Conservation (phyloP, 345 rosid species). For the Brassica carinata region DNA sequence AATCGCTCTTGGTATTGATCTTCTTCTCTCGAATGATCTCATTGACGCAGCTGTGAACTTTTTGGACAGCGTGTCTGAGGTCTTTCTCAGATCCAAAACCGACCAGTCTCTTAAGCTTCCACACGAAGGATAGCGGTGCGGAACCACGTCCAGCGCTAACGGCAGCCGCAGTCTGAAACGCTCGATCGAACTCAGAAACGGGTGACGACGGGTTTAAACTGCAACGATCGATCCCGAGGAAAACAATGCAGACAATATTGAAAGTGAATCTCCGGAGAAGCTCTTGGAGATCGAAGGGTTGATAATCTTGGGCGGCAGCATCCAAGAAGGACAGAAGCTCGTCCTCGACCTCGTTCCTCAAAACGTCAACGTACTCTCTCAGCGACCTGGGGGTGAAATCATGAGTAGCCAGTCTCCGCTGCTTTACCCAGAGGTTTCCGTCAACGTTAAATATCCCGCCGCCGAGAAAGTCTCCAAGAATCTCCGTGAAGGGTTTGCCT, state of each 20-base stretch:
- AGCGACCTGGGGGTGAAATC: constrained; percentile 52
- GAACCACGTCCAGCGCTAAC: constrained; percentile 61
- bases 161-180: constrained; percentile 61
- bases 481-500: constrained; percentile 84
- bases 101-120: constrained; percentile 67
- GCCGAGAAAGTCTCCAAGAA: constrained; percentile 81
- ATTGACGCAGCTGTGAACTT: constrained; percentile 37
- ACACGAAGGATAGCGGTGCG: constrained; percentile 51
- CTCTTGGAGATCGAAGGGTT: constrained; percentile 58
- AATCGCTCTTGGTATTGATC: constrained; percentile 38
- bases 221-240: constrained; percentile 53
- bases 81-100: constrained; percentile 59
- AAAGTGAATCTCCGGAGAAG: constrained; percentile 55
- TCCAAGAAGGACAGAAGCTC: constrained; percentile 55
- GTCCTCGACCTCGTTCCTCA: constrained; percentile 48
- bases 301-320: constrained; percentile 28
- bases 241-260: constrained; percentile 52
- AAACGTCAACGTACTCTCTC: constrained; percentile 42
- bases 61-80: constrained; percentile 50
- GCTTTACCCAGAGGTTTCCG: constrained; percentile 59
- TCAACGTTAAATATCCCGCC: constrained; percentile 73
- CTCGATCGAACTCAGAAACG: constrained; percentile 41
- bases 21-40: constrained; percentile 42
- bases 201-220: constrained; percentile 44
- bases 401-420: constrained; percentile 58